Evolutionary conservation across 2,329 filamentous ascomycete species (phyloP), one percentile per base, ranked within the genome.

Genomic region (Cladosporium phlei): DNA sequence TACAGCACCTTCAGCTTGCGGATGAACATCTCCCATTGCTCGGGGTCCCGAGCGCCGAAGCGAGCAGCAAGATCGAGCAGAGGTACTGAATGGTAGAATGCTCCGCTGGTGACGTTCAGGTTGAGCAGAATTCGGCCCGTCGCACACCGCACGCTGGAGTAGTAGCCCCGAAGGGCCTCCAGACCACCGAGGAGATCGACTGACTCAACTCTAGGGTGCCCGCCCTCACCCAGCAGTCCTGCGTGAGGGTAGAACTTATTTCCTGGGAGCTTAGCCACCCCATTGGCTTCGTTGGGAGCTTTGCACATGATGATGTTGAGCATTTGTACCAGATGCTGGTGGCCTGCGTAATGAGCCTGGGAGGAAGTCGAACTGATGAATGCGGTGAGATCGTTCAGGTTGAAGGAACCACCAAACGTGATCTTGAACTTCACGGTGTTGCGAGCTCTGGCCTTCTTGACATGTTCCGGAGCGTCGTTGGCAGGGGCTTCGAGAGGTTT

Each of bases 91-190:
- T 76, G 69, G 61, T 79, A 80, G 56, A 80, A 83, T 0, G 79
- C 77, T 2, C 72, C 70, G 34, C 76, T 75, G 7, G 77, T 77
- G 20, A 83, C 78, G 48, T 85, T 82, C 3, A 84, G 66, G 47
- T 85, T 85, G 10, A 84, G 60, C 1, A 85, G 58, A 4, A 84
- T 65, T 3, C 79, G 71, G 29, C 71, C 73, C 11, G 78, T 76
- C 2, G 78, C 74, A 2, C 77, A 73, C 4, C 82, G 76, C 22
- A 80, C 75, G 55, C 78, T 83, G 9, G 78, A 69, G 56, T 77
- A 83, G 62, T 78, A 85, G 0, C 82, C 82, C 32, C 80, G 71
- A 3, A 81, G 60, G 1, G 79, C 79, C 38, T 76, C 67, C 0
- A 85, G 65, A 1, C 78, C 78, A 9, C 59, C 66, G 2, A 69